A percentile compares a stretch with the other conserved stretches of the same genome.
Conservation (phyloP, 768 basidiomycete genomes). For the Lactarius sp. region DNA sequence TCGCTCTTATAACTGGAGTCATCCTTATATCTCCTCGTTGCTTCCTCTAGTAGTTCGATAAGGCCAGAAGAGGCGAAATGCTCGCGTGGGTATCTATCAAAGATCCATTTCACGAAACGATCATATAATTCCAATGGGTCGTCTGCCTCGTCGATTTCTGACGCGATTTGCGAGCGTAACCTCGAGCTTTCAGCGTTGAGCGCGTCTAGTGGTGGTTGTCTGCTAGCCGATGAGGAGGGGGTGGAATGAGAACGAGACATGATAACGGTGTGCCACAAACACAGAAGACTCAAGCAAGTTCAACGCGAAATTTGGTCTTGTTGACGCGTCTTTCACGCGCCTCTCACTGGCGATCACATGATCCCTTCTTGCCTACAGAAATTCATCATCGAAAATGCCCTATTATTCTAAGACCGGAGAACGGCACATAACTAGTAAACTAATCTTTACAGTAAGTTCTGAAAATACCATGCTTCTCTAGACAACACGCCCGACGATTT, state of each 20-base stretch:
- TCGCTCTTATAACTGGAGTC: slow-evolving; percentile 86
- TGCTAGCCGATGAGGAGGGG: slow-evolving; percentile 7
- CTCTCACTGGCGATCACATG: slow-evolving; percentile 6
- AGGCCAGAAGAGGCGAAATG: slow-evolving; percentile 67
- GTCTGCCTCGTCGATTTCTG: slow-evolving; percentile 54
- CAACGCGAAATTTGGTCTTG: slow-evolving; percentile 17
- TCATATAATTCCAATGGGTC: slow-evolving; percentile 85
- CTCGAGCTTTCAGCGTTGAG: slow-evolving; percentile 16
- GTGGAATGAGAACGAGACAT: slow-evolving; percentile 20
- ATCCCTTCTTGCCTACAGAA: background rate
- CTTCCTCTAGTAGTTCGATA: slow-evolving; percentile 75
- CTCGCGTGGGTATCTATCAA: slow-evolving; percentile 69
- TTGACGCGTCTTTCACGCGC: slow-evolving; percentile 24
- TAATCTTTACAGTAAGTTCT: no score
- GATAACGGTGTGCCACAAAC: background rate
- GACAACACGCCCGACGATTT: no score
- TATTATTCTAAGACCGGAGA: no score
- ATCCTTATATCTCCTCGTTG: slow-evolving; percentile 72
- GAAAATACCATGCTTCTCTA: background rate
- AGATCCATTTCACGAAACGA: slow-evolving; percentile 86
- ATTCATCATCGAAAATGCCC: no score
- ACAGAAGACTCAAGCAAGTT: background rate
- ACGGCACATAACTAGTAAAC: no score
- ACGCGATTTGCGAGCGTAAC: slow-evolving; percentile 31
- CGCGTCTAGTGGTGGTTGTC: slow-evolving; percentile 1